Evolutionary conservation across 345 rosid genomes (phyloP).

Genomic region (Geranium brycei): DNA sequence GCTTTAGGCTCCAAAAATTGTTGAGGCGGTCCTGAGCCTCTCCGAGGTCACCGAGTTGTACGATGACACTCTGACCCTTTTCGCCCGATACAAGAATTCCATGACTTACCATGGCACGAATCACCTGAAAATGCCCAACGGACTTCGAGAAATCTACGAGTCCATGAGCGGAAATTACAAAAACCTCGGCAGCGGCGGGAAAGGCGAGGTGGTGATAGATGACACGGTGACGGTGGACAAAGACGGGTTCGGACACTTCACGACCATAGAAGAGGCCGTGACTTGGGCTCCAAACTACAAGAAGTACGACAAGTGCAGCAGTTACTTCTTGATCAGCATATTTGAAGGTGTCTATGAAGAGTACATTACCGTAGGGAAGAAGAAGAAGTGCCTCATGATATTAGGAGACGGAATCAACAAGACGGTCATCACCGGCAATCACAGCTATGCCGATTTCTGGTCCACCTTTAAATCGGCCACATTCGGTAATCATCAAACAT

Average conservation of each 20-base stretch:
- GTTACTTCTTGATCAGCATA: slow-evolving; percentile 68
- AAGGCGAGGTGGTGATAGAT: slow-evolving; percentile 26
- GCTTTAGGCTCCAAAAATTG: too few species aligned
- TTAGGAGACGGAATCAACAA: slow-evolving; percentile 79
- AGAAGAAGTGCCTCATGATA: slow-evolving; percentile 64
- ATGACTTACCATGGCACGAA: too few species aligned
- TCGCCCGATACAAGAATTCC: too few species aligned
- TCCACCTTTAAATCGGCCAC: slow-evolving; percentile 86
- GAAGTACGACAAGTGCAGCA: slow-evolving; percentile 31
- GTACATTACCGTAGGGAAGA: slow-evolving; percentile 52
- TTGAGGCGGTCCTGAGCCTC: too few species aligned
- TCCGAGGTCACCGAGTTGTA: too few species aligned
- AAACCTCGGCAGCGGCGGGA: neutral
- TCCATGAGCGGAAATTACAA: neutral
- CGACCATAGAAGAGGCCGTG: slow-evolving; percentile 57
- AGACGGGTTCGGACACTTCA: slow-evolving; percentile 67
- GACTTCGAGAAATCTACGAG: neutral
- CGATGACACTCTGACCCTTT: too few species aligned
- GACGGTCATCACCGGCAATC: slow-evolving; percentile 78
- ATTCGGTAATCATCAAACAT: slow-evolving; percentile 26
- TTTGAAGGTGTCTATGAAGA: slow-evolving; percentile 68
- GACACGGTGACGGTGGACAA: slow-evolving; percentile 51
- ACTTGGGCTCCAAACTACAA: slow-evolving; percentile 46
- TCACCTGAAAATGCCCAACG: too few species aligned
- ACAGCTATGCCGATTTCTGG: slow-evolving; percentile 71